Percentiles rank a stretch among this genome's conserved stretches.
These are phyloP conservation scores for Monilinia laxa DNA, from an alignment of 2,329 filamentous ascomycete genomes.

Conservation along the genomic window DNA sequence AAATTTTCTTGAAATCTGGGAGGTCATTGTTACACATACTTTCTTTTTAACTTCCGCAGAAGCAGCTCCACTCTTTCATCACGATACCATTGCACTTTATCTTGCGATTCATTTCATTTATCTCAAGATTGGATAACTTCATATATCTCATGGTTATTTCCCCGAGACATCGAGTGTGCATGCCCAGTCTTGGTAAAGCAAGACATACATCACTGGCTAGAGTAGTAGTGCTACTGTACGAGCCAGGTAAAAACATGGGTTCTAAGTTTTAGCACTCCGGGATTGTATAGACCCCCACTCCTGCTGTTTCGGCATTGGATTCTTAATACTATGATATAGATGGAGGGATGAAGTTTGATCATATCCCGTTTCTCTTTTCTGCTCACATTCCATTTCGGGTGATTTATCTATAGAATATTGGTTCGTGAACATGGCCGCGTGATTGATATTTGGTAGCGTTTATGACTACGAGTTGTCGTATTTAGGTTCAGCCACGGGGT, in stretches of 20 bases:
- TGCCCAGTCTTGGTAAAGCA: slow-evolving; percentile 18
- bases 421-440: slow-evolving; percentile 10
- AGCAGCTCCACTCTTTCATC: background rate
- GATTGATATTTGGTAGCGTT: background rate
- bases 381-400: background rate
- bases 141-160: slow-evolving; percentile 11
- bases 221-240: slow-evolving; percentile 13
- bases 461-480: background rate
- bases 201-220: slow-evolving; percentile 11
- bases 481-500: slow-evolving; percentile 5
- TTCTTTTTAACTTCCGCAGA: slow-evolving; percentile 2
- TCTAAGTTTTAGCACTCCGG: background rate
- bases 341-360: background rate
- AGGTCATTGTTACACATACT: background rate
- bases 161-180: slow-evolving; percentile 10
- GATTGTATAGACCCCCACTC: slow-evolving; percentile 1
- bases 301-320: slow-evolving; percentile 2
- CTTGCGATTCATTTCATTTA: background rate
- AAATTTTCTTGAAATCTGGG: slow-evolving; percentile 3
- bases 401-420: slow-evolving; percentile 3
- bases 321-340: background rate
- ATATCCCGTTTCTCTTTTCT: background rate
- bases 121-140: background rate
- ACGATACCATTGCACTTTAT: slow-evolving; percentile 2
- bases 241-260: background rate